A percentile compares a stretch with the other conserved stretches of the same genome.
Conservation (phyloP, 208 protist genomes). For the Leishmania mexicana region DNA sequence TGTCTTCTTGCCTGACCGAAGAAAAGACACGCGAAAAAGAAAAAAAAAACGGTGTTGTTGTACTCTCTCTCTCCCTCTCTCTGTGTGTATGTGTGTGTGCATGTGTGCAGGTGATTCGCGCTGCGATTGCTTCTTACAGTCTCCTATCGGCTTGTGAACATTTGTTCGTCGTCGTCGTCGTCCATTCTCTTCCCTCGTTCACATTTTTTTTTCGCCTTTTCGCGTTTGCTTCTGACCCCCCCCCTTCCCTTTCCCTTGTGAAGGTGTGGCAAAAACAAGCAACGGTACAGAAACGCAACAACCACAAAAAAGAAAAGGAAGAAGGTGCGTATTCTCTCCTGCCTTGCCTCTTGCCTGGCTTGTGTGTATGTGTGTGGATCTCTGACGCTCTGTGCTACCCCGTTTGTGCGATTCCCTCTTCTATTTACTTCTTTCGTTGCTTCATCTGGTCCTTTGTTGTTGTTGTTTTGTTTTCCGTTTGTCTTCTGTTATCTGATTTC, state of each 20-base stretch:
- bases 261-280: not conserved
- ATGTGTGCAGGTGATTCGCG: not conserved
- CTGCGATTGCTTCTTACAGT: not conserved
- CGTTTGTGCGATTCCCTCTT: not conserved
- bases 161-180: not conserved
- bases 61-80: too few relatives aligned
- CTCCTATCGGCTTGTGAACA: not conserved
- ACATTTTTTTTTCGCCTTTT: not conserved
- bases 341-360: not conserved
- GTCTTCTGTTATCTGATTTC: not conserved
- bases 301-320: not conserved
- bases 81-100: not conserved
- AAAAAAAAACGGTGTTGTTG: not conserved
- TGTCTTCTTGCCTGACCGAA: not conserved
- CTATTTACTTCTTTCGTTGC: not conserved
- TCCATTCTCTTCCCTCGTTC: not conserved
- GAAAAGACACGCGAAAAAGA: too few relatives aligned
- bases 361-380: not conserved
- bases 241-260: not conserved
- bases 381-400: not conserved
- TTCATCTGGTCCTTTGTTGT: not conserved
- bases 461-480: not conserved
- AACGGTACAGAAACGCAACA: not conserved
- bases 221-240: not conserved
- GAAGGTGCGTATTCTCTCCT: not conserved